phyloP scores from a whole-genome alignment of 2,329 filamentous ascomycete species.

The Calonectria pteridis region DNA sequence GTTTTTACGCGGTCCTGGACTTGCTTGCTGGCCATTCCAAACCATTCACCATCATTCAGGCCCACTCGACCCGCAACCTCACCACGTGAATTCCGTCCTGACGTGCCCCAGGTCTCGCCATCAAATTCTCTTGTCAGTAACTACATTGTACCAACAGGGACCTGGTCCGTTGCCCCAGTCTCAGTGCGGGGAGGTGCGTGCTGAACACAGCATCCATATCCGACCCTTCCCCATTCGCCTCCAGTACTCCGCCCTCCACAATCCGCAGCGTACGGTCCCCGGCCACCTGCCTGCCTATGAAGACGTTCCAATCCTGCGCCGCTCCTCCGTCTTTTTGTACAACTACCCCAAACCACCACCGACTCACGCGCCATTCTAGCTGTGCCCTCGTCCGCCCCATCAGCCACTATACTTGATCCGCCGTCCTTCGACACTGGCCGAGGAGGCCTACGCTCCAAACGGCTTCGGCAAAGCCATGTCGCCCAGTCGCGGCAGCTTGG shows the following conservation, averaged over 20 bases:
- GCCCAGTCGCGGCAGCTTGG: slow-evolving; percentile 44
- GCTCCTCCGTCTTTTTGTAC: slow-evolving; percentile 12
- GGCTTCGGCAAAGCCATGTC: slow-evolving; percentile 46
- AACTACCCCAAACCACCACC: slow-evolving; percentile 5
- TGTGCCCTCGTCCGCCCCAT: slow-evolving; percentile 8
- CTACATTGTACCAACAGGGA: slow-evolving; percentile 36
- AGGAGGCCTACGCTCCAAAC: slow-evolving; percentile 32
- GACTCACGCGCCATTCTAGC: slow-evolving; percentile 10
- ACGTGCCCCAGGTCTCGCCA: slow-evolving; percentile 11
- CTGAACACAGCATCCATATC: slow-evolving; percentile 38
- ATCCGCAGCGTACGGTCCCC: slow-evolving; percentile 31
- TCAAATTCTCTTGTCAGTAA: not conserved
- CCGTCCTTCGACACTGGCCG: slow-evolving; percentile 27
- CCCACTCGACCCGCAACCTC: slow-evolving; percentile 12
- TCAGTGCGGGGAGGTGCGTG: slow-evolving; percentile 45
- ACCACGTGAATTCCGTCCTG: slow-evolving; percentile 15
- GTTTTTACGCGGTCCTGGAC: slow-evolving; percentile 11
- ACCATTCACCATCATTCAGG: slow-evolving; percentile 21
- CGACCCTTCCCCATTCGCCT: slow-evolving; percentile 39
- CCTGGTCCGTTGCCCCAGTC: slow-evolving; percentile 37
- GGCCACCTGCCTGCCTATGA: slow-evolving; percentile 30
- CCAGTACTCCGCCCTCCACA: slow-evolving; percentile 34
- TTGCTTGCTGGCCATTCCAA: slow-evolving; percentile 16
- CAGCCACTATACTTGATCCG: slow-evolving; percentile 14
- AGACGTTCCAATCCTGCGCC: slow-evolving; percentile 27